A percentile compares a stretch with the other conserved stretches of the same genome.
phyloP scores from a whole-genome alignment of 129 eudicot species.

The Flaveria robusta region DNA sequence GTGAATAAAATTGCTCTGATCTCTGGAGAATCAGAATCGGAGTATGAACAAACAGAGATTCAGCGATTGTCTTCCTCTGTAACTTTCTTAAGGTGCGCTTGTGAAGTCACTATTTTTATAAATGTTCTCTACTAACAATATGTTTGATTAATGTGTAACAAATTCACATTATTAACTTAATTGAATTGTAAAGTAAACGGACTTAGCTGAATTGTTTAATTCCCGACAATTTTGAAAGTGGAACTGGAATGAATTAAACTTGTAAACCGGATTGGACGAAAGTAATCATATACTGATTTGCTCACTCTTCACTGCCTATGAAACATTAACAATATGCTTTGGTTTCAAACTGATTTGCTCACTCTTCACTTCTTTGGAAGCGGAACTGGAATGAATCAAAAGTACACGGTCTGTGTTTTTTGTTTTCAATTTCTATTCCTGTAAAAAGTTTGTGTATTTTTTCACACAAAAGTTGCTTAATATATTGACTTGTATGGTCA shows the following conservation, averaged over 20 bases:
- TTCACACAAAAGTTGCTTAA: background rate
- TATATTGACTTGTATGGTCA: background rate
- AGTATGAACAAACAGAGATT: constrained; percentile 48
- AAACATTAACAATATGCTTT: background rate
- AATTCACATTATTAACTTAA: background rate
- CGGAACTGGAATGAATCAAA: no score
- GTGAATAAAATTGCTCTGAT: constrained; percentile 54
- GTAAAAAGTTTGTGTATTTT: background rate
- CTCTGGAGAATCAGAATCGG: constrained; percentile 43
- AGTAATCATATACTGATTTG: background rate
- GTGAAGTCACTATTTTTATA: background rate
- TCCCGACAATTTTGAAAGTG: background rate
- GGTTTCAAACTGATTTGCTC: no score
- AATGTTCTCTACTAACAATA: background rate
- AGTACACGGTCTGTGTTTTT: no score
- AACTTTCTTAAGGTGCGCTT: constrained; percentile 63
- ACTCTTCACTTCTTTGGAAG: no score
- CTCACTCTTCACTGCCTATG: background rate
- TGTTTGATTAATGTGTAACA: background rate
- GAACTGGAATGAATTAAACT: background rate
- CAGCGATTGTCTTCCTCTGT: constrained; percentile 55
- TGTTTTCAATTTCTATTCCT: background rate
- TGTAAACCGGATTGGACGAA: background rate
- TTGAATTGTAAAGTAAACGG: background rate
- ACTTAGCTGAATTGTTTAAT: background rate